phyloP scores from a whole-genome alignment of 2,329 filamentous ascomycete species.

The Lasiodiplodia theobromae region DNA sequence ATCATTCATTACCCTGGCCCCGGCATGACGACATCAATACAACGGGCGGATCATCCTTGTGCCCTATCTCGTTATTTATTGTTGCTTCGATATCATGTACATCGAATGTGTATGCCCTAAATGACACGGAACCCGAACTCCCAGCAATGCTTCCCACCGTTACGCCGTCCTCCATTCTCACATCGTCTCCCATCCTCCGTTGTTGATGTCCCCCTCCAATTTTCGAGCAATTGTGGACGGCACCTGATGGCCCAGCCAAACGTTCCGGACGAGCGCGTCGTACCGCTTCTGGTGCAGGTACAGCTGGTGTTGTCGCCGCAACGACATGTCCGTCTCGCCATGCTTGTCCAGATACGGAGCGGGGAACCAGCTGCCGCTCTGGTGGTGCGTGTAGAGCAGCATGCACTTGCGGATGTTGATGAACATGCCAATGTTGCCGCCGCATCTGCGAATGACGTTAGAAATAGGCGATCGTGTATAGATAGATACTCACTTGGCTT shows the following conservation, averaged over 20 bases:
- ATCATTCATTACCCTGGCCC: constrained; percentile 9
- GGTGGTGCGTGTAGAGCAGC: constrained; percentile 83
- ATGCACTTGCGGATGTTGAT: constrained; percentile 97
- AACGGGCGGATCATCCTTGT: not conserved
- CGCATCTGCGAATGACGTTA: constrained; percentile 67
- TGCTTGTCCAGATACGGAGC: constrained; percentile 96
- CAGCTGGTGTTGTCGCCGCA: constrained; percentile 83
- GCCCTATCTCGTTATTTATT: not conserved
- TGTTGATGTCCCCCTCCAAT: constrained; percentile 94
- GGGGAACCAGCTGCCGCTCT: constrained; percentile 81
- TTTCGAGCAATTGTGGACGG: constrained; percentile 89
- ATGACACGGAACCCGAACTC: constrained; percentile 1
- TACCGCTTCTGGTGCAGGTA: constrained; percentile 95
- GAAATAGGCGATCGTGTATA: not conserved
- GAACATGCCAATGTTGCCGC: constrained; percentile 88
- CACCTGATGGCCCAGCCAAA: constrained; percentile 86
- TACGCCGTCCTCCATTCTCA: constrained; percentile 33
- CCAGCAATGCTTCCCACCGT: constrained; percentile 10
- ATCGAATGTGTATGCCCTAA: not conserved
- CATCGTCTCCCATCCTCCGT: constrained; percentile 90
- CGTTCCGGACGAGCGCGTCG: constrained; percentile 82
- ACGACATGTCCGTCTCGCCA: constrained; percentile 91
- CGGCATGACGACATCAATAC: constrained; percentile 8
- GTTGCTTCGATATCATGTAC: constrained; percentile 1
- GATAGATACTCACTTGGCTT: constrained; percentile 71